Conservation (phyloP, 306 rosid genomes). For the Quercus mongolica region DNA sequence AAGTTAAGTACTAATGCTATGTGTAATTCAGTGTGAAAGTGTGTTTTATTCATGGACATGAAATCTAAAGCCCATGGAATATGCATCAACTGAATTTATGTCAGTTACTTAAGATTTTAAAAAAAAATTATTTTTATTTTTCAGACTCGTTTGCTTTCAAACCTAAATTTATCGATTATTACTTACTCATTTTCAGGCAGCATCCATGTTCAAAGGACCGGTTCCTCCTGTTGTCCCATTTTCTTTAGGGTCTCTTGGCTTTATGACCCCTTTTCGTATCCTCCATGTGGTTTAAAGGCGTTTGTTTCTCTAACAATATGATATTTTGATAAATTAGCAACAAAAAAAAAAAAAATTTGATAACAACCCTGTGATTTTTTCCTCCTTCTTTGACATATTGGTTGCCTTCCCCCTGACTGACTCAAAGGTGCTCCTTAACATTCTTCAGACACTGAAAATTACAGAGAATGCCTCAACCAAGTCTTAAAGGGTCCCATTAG, state of each 20-base stretch:
- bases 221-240: conserved; percentile 95
- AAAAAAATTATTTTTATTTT: too few relatives aligned
- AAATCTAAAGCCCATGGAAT: background rate
- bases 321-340: background rate
- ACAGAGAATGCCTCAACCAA: conserved; percentile 74
- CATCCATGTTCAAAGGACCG: conserved; percentile 97
- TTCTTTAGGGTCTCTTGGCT: conserved; percentile 95
- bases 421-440: conserved; percentile 51
- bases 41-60: background rate
- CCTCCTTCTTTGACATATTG: background rate
- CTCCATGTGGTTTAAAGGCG: conserved; percentile 30
- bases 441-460: conserved; percentile 77
- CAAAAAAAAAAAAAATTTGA: too few relatives aligned
- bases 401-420: conserved; percentile 5
- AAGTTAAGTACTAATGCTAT: background rate
- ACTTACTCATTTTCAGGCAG: conserved; percentile 69
- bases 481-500: conserved; percentile 85
- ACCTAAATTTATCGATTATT: conserved; percentile 1
- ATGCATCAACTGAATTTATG: background rate
- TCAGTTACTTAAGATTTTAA: background rate
- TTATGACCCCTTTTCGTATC: conserved; percentile 98
- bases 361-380: background rate
- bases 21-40: background rate
- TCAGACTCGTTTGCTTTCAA: conserved; percentile 1
- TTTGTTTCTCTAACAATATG: background rate